Conservation (phyloP, 306 rosid species). For the Geum urbanum region DNA sequence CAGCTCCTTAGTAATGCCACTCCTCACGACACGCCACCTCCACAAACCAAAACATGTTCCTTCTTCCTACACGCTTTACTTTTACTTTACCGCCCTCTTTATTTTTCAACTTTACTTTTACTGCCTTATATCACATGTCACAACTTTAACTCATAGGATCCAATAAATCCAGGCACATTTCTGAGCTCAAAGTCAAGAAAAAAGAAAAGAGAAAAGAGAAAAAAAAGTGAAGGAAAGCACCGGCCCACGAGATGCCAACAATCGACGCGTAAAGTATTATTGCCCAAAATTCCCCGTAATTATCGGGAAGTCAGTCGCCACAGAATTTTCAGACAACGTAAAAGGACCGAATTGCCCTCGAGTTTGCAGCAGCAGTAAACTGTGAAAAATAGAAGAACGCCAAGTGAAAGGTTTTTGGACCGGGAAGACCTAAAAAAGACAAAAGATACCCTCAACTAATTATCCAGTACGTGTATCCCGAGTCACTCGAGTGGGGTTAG, state of each 20-base stretch:
- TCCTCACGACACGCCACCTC: constrained; percentile 25
- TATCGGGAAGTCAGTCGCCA: constrained; percentile 28
- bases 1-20: constrained; percentile 6
- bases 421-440: constrained; percentile 21
- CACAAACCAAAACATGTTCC: constrained; percentile 18
- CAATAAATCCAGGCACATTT: constrained; percentile 14
- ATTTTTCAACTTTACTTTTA: constrained; percentile 6
- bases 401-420: background rate
- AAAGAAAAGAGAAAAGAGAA: background rate
- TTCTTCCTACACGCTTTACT: constrained; percentile 24
- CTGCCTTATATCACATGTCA: constrained; percentile 3
- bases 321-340: background rate
- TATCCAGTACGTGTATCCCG: too few species aligned
- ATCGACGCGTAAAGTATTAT: constrained; percentile 20
- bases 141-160: constrained; percentile 12
- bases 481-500: background rate
- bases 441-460: constrained; percentile 5
- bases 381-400: background rate
- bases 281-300: constrained; percentile 29
- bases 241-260: constrained; percentile 33
- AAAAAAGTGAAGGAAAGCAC: background rate
- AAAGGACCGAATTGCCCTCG: constrained; percentile 19
- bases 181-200: background rate
- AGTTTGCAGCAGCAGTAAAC: background rate
- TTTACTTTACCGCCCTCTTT: background rate